These are phyloP conservation scores for Colletotrichum euphorbiae DNA, from an alignment of 2,329 filamentous ascomycete genomes.

Conservation along the genomic window DNA sequence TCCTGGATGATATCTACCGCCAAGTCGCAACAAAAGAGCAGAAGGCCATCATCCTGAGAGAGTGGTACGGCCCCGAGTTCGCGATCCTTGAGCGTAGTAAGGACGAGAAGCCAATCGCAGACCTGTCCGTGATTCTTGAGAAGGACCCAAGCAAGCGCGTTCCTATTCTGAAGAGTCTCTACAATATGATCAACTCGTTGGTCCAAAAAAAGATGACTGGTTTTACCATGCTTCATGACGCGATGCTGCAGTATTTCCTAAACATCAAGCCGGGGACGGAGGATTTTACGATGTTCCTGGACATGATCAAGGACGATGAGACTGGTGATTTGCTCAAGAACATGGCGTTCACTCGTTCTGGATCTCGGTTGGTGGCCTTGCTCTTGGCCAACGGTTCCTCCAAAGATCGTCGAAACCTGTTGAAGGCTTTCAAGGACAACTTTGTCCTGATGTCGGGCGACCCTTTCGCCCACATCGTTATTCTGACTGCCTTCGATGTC, in stretches of 20 bases:
- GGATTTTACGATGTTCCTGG: constrained; percentile 88
- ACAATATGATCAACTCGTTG: constrained; percentile 89
- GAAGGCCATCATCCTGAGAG: constrained; percentile 84
- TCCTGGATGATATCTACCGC: constrained; percentile 95
- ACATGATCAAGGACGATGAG: constrained; percentile 92
- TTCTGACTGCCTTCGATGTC: constrained; percentile 89
- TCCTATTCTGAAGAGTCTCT: constrained; percentile 86
- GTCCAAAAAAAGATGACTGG: constrained; percentile 97
- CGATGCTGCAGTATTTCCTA: constrained; percentile 96
- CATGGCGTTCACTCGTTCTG: constrained; percentile 93
- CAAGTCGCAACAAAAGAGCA: constrained; percentile 87
- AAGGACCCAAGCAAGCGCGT: constrained; percentile 85
- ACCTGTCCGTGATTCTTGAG: constrained; percentile 80
- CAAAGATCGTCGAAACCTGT: constrained; percentile 91
- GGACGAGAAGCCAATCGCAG: constrained; percentile 67
- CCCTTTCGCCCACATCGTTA: constrained; percentile 79
- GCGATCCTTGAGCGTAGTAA: constrained; percentile 75
- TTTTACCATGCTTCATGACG: constrained; percentile 98
- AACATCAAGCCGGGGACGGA: constrained; percentile 81
- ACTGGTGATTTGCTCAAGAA: constrained; percentile 93
- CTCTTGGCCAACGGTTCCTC: constrained; percentile 86
- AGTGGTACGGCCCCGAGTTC: constrained; percentile 98
- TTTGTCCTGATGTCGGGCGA: constrained; percentile 88
- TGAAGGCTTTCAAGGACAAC: constrained; percentile 91
- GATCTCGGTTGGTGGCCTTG: constrained; percentile 83